phyloP scores from a whole-genome alignment of 2,329 filamentous ascomycete species.

The Fusarium sp. region DNA sequence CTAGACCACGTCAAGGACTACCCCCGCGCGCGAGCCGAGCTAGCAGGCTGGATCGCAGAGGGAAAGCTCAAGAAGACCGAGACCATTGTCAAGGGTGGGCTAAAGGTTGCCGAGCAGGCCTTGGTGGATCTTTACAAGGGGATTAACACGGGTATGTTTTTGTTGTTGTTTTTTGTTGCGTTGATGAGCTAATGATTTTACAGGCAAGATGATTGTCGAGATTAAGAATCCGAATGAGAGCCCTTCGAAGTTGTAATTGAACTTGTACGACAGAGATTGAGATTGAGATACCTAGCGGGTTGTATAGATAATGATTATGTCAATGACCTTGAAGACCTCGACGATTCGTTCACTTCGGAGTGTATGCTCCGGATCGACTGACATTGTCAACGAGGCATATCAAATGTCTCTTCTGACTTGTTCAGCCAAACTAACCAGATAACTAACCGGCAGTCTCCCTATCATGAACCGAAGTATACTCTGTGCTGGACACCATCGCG shows the following conservation, averaged over 20 bases:
- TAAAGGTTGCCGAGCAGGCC: slow-evolving; percentile 72
- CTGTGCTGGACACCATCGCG: not conserved
- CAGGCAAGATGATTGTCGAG: slow-evolving; percentile 59
- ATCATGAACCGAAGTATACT: not conserved
- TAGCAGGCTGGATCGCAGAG: slow-evolving; percentile 76
- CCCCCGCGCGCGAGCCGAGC: slow-evolving; percentile 67
- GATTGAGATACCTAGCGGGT: slow-evolving; percentile 14
- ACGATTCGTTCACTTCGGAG: not conserved
- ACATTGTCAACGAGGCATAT: not conserved
- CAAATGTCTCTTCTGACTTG: not conserved
- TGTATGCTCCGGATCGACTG: not conserved
- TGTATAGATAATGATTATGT: slow-evolving; percentile 33
- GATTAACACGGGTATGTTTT: slow-evolving; percentile 67
- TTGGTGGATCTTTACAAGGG: slow-evolving; percentile 76
- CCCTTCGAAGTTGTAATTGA: slow-evolving; percentile 45
- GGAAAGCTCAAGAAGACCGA: slow-evolving; percentile 81
- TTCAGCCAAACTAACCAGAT: not conserved
- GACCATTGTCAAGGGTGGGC: slow-evolving; percentile 76
- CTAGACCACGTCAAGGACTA: slow-evolving; percentile 75
- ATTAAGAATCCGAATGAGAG: slow-evolving; percentile 47
- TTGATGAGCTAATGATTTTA: not conserved
- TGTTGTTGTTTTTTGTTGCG: not conserved
- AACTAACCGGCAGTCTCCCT: not conserved
- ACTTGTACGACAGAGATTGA: slow-evolving; percentile 1
- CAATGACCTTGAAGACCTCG: slow-evolving; percentile 13